Evolutionary conservation across 2,329 filamentous ascomycete species (phyloP).

Genomic region (Colletotrichum magnum): DNA sequence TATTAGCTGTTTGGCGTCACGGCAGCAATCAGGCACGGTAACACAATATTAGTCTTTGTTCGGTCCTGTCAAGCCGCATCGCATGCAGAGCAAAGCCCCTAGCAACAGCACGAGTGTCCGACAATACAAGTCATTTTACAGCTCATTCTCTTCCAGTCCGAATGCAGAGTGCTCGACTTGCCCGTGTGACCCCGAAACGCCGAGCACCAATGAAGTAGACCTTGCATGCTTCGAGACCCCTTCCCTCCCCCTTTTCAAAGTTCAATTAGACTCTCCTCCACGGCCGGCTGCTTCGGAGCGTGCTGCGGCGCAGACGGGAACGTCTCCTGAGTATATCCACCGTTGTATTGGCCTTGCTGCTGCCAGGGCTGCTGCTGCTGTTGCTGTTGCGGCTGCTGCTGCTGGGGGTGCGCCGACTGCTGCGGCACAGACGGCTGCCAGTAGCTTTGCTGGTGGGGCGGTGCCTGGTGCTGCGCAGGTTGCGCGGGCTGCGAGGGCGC

Average conservation of each 20-base stretch:
- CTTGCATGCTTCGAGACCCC: conserved; percentile 23
- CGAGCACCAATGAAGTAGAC: conserved; percentile 21
- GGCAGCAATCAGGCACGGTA: too few relatives aligned
- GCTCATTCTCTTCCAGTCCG: conserved; percentile 23
- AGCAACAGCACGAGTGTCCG: conserved; percentile 6
- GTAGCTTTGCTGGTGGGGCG: conserved; percentile 48
- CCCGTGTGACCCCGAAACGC: conserved; percentile 33
- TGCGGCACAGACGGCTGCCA: conserved; percentile 52
- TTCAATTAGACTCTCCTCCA: conserved; percentile 87
- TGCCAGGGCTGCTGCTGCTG: conserved; percentile 46
- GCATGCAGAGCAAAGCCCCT: background rate
- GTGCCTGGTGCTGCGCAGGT: conserved; percentile 46
- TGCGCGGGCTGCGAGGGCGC: conserved; percentile 55
- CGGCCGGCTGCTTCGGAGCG: conserved; percentile 68
- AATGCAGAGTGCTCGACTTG: conserved; percentile 27
- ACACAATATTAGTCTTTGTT: too few relatives aligned
- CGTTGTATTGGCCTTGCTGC: conserved; percentile 45
- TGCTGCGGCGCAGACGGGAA: conserved; percentile 78
- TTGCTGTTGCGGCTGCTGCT: conserved; percentile 47
- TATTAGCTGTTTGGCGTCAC: too few relatives aligned
- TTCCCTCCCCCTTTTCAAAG: conserved; percentile 59
- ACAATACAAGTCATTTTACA: conserved; percentile 32
- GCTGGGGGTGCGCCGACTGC: conserved; percentile 47
- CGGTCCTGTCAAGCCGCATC: too few relatives aligned
- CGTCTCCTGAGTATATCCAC: conserved; percentile 69